phyloP scores from a whole-genome alignment of 2,329 filamentous ascomycete species.

The Fusarium kyushuense region DNA sequence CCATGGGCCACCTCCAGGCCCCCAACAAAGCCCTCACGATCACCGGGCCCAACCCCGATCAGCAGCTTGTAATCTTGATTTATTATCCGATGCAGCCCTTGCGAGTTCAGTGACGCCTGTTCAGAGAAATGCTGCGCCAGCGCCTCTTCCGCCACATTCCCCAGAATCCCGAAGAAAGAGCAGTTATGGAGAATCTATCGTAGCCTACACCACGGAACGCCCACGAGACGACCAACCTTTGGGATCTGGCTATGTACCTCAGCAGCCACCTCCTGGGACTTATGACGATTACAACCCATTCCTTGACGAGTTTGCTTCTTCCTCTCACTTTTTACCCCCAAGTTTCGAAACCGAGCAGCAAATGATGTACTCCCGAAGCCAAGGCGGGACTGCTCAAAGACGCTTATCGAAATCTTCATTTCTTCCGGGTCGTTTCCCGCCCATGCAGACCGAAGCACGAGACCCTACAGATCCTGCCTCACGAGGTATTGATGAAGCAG shows the following conservation, averaged over 20 bases:
- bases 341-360: constrained; percentile 67
- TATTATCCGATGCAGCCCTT: constrained; percentile 70
- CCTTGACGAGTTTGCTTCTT: constrained; percentile 67
- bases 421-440: constrained; percentile 67
- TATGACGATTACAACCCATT: constrained; percentile 71
- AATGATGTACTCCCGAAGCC: constrained; percentile 63
- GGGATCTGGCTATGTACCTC: constrained; percentile 53
- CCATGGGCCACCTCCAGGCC: constrained; percentile 52
- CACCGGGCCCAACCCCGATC: constrained; percentile 60
- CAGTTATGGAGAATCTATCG: constrained; percentile 61
- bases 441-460: constrained; percentile 65
- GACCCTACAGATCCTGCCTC: constrained; percentile 50
- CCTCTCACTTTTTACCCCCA: constrained; percentile 67
- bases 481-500: constrained; percentile 50
- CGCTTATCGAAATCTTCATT: constrained; percentile 62
- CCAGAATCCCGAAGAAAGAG: constrained; percentile 59
- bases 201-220: constrained; percentile 60
- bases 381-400: constrained; percentile 55
- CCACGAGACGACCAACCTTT: constrained; percentile 61
- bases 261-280: constrained; percentile 50
- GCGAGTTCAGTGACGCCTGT: constrained; percentile 67
- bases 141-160: constrained; percentile 57
- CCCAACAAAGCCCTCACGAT: constrained; percentile 59
- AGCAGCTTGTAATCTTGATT: constrained; percentile 67
- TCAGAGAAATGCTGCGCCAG: constrained; percentile 62